Evolutionary conservation across 352 stramenopile genomes (phyloP).

Genomic region (Globisporangium echinulatum): DNA sequence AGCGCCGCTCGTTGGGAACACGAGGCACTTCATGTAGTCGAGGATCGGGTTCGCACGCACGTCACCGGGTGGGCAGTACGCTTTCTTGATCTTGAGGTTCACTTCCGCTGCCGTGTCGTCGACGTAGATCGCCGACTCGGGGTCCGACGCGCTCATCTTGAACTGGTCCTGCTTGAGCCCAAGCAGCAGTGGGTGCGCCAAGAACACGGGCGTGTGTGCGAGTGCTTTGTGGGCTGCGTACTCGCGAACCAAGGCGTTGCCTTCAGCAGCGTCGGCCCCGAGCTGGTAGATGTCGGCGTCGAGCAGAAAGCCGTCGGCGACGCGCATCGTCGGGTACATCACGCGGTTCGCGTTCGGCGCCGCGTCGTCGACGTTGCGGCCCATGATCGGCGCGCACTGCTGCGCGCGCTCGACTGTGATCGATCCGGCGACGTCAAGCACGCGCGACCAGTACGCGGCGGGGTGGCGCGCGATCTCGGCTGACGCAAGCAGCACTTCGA

Average conservation of each 20-base stretch:
- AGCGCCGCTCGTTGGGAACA: conserved; percentile 79
- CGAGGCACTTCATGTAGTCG: conserved; percentile 95
- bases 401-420: conserved; percentile 93
- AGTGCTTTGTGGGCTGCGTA: conserved; percentile 92
- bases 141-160: conserved; percentile 99
- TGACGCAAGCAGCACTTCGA: conserved; percentile 98
- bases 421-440: conserved; percentile 87
- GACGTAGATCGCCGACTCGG: conserved; percentile 97
- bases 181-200: conserved; percentile 97
- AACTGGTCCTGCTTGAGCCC: conserved; percentile 98
- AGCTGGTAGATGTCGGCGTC: conserved; percentile 99
- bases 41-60: conserved; percentile 92
- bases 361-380: conserved; percentile 74
- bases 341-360: conserved; percentile 91
- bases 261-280: conserved; percentile 96
- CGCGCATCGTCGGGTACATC: conserved; percentile 98
- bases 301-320: conserved; percentile 98
- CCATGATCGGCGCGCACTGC: conserved; percentile 99
- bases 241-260: conserved; percentile 93
- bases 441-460: conserved; percentile 89
- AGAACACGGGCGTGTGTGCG: conserved; percentile 84
- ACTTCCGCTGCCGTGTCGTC: conserved; percentile 93
- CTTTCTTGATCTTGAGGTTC: conserved; percentile 98
- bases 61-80: conserved; percentile 92
- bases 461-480: conserved; percentile 89